Evolutionary conservation across 768 basidiomycete genomes (phyloP).

Genomic region (Agaricus sinodeliciosus): DNA sequence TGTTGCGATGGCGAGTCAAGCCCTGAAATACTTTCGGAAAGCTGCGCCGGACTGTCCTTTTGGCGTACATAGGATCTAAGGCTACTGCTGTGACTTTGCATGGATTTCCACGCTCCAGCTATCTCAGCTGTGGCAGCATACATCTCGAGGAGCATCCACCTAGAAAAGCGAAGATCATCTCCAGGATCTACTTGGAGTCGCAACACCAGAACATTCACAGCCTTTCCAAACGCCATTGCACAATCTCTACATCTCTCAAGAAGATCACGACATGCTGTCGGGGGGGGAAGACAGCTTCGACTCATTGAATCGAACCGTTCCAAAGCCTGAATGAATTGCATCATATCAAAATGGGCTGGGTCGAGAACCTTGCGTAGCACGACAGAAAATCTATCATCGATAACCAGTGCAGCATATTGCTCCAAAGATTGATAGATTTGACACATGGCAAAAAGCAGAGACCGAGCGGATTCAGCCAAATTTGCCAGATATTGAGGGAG

Average conservation of each 20-base stretch:
- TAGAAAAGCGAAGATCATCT: conserved; percentile 82
- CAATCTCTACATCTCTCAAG: conserved; percentile 82
- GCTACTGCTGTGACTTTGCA: conserved; percentile 64
- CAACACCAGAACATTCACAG: conserved; percentile 73
- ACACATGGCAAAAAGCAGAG: conserved; percentile 85
- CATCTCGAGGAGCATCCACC: conserved; percentile 80
- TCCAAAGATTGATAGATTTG: conserved; percentile 87
- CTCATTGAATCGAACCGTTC: conserved; percentile 87
- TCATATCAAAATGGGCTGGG: conserved; percentile 76
- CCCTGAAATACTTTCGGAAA: conserved; percentile 13
- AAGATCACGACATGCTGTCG: conserved; percentile 66
- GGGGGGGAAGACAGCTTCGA: conserved; percentile 60
- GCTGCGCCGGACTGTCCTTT: conserved; percentile 18
- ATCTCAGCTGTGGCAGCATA: conserved; percentile 90
- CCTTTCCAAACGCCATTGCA: conserved; percentile 79
- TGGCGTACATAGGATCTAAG: conserved; percentile 56
- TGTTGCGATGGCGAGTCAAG: conserved; percentile 15
- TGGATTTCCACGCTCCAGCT: conserved; percentile 74
- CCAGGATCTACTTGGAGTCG: conserved; percentile 72
- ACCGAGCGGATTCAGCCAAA: conserved; percentile 84
- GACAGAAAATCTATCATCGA: conserved; percentile 76
- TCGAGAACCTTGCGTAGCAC: conserved; percentile 81
- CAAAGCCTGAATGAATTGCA: conserved; percentile 77
- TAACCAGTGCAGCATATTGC: conserved; percentile 78
- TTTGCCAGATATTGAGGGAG: conserved; percentile 64